phyloP scores from a whole-genome alignment of 2,329 filamentous ascomycete genomes.

The Drechmeria coniospora region DNA sequence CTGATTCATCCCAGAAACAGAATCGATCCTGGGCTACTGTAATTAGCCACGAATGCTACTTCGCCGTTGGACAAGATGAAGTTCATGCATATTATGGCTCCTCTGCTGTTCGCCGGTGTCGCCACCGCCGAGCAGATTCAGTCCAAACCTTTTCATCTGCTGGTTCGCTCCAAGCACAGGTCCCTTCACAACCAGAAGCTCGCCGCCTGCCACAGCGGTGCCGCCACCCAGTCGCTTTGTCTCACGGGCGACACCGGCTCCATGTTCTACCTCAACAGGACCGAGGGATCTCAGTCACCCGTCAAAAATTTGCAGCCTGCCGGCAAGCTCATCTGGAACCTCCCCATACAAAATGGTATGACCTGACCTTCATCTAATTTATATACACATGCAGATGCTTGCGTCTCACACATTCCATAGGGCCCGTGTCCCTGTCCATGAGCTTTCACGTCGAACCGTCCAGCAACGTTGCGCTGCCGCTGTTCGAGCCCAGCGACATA shows the following conservation, averaged over 20 bases:
- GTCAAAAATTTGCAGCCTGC: slow-evolving; percentile 3
- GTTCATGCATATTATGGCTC: too few relatives aligned
- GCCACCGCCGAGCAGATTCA: slow-evolving; percentile 5
- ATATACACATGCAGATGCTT: neutral
- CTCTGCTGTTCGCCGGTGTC: slow-evolving; percentile 4
- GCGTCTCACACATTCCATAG: neutral
- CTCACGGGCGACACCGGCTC: neutral
- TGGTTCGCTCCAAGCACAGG: slow-evolving; percentile 5
- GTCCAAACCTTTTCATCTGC: slow-evolving; percentile 9
- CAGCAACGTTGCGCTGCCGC: slow-evolving; percentile 9
- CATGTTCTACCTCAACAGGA: slow-evolving; percentile 7
- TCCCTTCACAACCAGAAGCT: slow-evolving; percentile 6
- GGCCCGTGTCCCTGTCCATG: slow-evolving; percentile 5
- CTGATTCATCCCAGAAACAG: too few relatives aligned
- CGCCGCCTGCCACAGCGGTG: slow-evolving; percentile 8
- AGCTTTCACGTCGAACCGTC: slow-evolving; percentile 7
- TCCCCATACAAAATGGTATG: slow-evolving; percentile 1
- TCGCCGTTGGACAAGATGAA: too few relatives aligned
- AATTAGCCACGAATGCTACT: too few relatives aligned
- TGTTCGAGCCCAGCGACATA: slow-evolving; percentile 7
- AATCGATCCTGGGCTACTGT: too few relatives aligned
- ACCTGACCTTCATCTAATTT: neutral
- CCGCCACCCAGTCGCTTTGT: slow-evolving; percentile 9
- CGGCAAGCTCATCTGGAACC: slow-evolving; percentile 5
- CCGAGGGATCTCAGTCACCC: slow-evolving; percentile 3